Conservation (phyloP, 805 yeast genomes). For the Metschnikowia sp. region DNA sequence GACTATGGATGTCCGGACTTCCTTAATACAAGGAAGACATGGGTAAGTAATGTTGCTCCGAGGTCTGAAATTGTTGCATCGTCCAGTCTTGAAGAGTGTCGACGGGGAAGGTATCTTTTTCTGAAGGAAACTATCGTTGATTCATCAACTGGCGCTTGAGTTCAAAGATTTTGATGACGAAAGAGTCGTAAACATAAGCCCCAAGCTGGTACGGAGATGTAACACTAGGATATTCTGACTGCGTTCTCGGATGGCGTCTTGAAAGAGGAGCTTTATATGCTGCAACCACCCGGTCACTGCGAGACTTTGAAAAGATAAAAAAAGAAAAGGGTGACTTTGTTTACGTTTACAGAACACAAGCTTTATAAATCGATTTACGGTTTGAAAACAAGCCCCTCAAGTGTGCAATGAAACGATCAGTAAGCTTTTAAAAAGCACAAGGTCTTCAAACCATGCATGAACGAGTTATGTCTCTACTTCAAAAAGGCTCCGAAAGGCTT, state of each 20-base stretch:
- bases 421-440: not conserved
- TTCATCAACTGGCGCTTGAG: not conserved
- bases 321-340: not conserved
- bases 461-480: not conserved
- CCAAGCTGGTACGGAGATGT: no score
- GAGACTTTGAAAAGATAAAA: not conserved
- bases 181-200: no score
- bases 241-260: not conserved
- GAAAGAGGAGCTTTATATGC: not conserved
- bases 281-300: not conserved
- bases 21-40: no score
- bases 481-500: not conserved
- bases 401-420: conserved; percentile 1
- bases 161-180: not conserved
- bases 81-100: no score
- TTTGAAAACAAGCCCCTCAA: conserved; percentile 1
- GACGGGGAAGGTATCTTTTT: not conserved
- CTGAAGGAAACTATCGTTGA: not conserved
- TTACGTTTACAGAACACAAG: not conserved
- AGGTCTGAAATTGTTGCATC: no score
- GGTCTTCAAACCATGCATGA: not conserved
- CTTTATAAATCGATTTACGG: not conserved
- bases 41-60: no score
- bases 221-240: not conserved
- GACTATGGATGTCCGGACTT: no score